Percentiles rank a stretch among this genome's conserved stretches.
phyloP scores from a whole-genome alignment of 2,329 filamentous ascomycete genomes.

The Rachicladosporium sp. region DNA sequence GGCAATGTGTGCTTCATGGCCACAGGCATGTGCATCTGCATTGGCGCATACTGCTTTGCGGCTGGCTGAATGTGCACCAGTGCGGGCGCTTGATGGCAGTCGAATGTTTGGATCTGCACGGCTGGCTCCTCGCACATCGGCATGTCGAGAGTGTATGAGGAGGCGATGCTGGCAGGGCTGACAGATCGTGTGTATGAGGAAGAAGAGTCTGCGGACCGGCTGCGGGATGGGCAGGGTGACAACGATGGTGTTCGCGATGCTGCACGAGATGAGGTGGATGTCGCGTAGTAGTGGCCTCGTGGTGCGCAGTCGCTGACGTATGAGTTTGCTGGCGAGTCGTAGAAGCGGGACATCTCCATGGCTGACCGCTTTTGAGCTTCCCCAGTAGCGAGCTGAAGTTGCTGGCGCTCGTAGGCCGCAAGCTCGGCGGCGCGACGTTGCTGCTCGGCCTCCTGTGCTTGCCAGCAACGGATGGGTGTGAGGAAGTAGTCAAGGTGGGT shows the following conservation, averaged over 20 bases:
- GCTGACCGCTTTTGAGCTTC: slow-evolving; percentile 24
- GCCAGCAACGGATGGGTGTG: slow-evolving; percentile 59
- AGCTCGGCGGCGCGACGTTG: slow-evolving; percentile 29
- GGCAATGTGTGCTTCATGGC: slow-evolving; percentile 15
- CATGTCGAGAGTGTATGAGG: slow-evolving; percentile 19
- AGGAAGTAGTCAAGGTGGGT: slow-evolving; percentile 79
- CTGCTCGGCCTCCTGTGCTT: slow-evolving; percentile 43
- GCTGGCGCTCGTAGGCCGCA: slow-evolving; percentile 21
- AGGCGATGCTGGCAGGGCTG: slow-evolving; percentile 23
- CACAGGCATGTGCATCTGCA: slow-evolving; percentile 6
- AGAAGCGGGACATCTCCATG: slow-evolving; percentile 15
- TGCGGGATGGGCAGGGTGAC: slow-evolving; percentile 32
- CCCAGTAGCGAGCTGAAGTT: slow-evolving; percentile 20
- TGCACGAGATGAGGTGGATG: slow-evolving; percentile 14
- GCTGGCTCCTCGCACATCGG: slow-evolving; percentile 13
- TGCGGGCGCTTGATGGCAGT: slow-evolving; percentile 23
- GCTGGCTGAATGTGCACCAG: slow-evolving; percentile 32
- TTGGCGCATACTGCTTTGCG: slow-evolving; percentile 14
- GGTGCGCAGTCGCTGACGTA: slow-evolving; percentile 18
- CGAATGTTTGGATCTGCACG: slow-evolving; percentile 19
- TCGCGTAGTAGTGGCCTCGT: slow-evolving; percentile 16
- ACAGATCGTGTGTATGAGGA: slow-evolving; percentile 23
- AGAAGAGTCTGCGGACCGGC: slow-evolving; percentile 23
- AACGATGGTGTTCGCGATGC: slow-evolving; percentile 36
- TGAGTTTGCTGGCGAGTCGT: slow-evolving; percentile 21